Evolutionary conservation across 495 filamentous ascomycete species (phyloP).

Genomic region (Podospora didyma): DNA sequence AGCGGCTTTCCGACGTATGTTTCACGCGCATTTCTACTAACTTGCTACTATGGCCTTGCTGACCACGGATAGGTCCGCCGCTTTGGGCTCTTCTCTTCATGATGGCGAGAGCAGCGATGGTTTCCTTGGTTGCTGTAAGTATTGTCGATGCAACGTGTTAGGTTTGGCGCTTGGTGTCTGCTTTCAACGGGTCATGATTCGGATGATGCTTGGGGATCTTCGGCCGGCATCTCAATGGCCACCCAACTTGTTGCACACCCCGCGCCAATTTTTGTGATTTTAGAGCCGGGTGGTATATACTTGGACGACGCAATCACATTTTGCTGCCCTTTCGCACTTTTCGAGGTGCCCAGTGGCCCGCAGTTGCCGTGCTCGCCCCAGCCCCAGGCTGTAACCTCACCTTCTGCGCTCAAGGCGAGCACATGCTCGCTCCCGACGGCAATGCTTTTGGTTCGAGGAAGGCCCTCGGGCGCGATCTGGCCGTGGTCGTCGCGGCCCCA

Average conservation of each 20-base stretch:
- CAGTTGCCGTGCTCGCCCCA: conserved; percentile 99
- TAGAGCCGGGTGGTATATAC: conserved; percentile 38
- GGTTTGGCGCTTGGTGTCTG: background rate
- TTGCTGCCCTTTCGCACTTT: conserved; percentile 60
- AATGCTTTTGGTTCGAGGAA: conserved; percentile 52
- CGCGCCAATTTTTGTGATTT: conserved; percentile 60
- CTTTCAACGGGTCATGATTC: background rate
- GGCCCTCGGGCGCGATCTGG: conserved; percentile 61
- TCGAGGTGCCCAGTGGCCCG: conserved; percentile 58
- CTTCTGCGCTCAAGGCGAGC: conserved; percentile 59
- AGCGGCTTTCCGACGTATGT: conserved; percentile 57
- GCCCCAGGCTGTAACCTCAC: conserved; percentile 72
- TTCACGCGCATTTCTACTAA: background rate
- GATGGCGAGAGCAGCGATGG: conserved; percentile 18
- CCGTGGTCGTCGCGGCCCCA: conserved; percentile 84
- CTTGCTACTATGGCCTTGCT: background rate
- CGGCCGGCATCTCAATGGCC: conserved; percentile 33
- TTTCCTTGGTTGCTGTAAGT: conserved; percentile 42
- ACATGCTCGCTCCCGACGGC: conserved; percentile 87
- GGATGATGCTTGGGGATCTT: background rate
- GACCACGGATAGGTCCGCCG: conserved; percentile 40
- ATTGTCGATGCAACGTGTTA: background rate
- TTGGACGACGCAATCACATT: conserved; percentile 55
- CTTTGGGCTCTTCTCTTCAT: conserved; percentile 47
- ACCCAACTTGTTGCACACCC: conserved; percentile 91